Base-by-base conservation (phyloP, 2,329 filamentous ascomycete species). In the Metarhizium guizhouense region DNA sequence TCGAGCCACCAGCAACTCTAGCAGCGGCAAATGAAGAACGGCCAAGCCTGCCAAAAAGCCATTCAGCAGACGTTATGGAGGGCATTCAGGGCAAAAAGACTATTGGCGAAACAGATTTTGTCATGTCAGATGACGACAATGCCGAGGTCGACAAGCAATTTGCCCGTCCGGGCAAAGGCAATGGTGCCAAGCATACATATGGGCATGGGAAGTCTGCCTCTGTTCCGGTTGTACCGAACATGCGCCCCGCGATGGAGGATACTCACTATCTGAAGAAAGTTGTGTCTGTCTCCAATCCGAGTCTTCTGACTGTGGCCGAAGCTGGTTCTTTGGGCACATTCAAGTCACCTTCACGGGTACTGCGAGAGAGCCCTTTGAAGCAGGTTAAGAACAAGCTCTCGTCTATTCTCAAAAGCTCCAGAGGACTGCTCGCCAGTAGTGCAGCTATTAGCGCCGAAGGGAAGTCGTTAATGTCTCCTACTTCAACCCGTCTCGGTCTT, bases 381-480 rank as follows among this genome's bases (percentile, higher is more conserved):
- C 90, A 94, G 53, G 92, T 94, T 32, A 97, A 96, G 74, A 90
- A 88, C 65, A 95, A 91, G 68, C 77, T 97, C 51, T 95, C 93
- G 50, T 95, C 92, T 10, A 91, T 96, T 57, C 77, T 96, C 63
- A 92, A 91, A 71, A 88, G 86, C 55, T 94, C 92, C 4, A 93
- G 88, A 69, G 89, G 87, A 14, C 81, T 96, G 51, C 86, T 96
- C 59, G 90, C 87, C 18, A 95, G 88, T 62, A 93, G 83, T 62
- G 83, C 82, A 3, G 81, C 78, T 16, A 72, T 82, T 42, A 85
- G 82, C 62, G 82, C 82, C 0, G 83, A 86, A 61, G 80, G 80
- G 7, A 86, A 85, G 61, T 75, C 77, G 0, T 65, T 84, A 6
- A 65, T 83, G 20, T 84, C 82, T 4, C 78, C 83, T 3, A 78